Percentiles rank a stretch among this genome's conserved stretches.
phyloP scores from a whole-genome alignment of 1,284 basidiomycete species.

The Leccinum griseonigrum region DNA sequence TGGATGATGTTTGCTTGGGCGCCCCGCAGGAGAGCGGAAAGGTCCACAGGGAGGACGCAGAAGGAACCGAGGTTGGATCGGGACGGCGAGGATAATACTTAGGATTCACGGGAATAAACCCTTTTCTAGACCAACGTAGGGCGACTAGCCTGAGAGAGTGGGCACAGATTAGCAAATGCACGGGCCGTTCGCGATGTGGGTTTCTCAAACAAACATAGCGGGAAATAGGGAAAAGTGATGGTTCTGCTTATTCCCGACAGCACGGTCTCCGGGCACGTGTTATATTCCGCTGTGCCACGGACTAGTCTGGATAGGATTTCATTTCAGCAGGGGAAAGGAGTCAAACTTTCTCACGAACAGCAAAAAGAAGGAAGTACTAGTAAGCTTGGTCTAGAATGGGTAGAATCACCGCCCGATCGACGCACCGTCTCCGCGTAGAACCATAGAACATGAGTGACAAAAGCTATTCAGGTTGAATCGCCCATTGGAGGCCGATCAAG shows the following conservation, averaged over 20 bases:
- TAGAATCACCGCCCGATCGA: neutral
- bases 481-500: neutral
- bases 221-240: constrained; percentile 16
- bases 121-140: constrained; percentile 11
- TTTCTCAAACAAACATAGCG: constrained; percentile 11
- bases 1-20: constrained; percentile 27
- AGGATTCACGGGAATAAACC: constrained; percentile 46
- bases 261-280: constrained; percentile 14
- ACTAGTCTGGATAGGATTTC: constrained; percentile 2
- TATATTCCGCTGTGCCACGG: constrained; percentile 13
- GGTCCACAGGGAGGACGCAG: neutral
- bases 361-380: constrained; percentile 3
- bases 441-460: neutral
- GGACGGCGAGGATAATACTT: constrained; percentile 26
- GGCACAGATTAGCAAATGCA: constrained; percentile 23
- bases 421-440: neutral
- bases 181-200: constrained; percentile 36
- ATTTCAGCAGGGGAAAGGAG: neutral
- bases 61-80: constrained; percentile 28
- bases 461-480: neutral
- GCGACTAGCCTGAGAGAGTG: constrained; percentile 7
- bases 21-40: neutral
- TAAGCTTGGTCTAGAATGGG: neutral
- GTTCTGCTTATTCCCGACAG: constrained; percentile 15
- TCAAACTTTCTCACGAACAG: constrained; percentile 1